Evolutionary conservation across 768 basidiomycete species (phyloP).

Genomic region (Kwoniella heveanensis): DNA sequence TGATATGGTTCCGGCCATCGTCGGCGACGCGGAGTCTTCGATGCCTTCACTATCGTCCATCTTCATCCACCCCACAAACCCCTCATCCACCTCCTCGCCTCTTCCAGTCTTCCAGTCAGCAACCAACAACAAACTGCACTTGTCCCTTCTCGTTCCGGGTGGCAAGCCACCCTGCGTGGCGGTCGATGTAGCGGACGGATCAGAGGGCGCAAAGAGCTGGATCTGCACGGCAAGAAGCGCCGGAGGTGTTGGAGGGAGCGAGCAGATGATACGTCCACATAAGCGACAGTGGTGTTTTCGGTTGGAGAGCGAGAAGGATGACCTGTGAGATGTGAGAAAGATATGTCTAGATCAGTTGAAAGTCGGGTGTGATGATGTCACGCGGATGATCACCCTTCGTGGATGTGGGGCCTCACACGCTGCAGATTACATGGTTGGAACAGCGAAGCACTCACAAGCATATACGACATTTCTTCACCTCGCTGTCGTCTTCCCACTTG

Average conservation of each 20-base stretch:
- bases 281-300: constrained; percentile 95
- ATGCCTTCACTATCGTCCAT: constrained; percentile 56
- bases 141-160: constrained; percentile 49
- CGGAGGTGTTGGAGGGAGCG: constrained; percentile 70
- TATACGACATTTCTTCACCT: constrained; percentile 76
- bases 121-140: constrained; percentile 58
- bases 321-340: constrained; percentile 56
- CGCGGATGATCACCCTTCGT: too few species aligned
- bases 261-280: constrained; percentile 88
- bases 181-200: constrained; percentile 19
- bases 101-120: constrained; percentile 75
- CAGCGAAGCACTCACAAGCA: constrained; percentile 66
- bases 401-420: too few species aligned
- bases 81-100: constrained; percentile 74
- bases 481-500: constrained; percentile 85
- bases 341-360: not conserved
- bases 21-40: not conserved
- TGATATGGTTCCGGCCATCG: not conserved
- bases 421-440: too few species aligned
- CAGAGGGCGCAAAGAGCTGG: constrained; percentile 59
- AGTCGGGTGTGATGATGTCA: not conserved
- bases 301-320: constrained; percentile 83
- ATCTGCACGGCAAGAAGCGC: constrained; percentile 45
- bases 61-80: constrained; percentile 57
- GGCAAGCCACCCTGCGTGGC: constrained; percentile 34